Evolutionary conservation across 148 eudicot species (phyloP), one percentile per base, ranked within the genome.

Genomic region (Fagopyrum esculentum): DNA sequence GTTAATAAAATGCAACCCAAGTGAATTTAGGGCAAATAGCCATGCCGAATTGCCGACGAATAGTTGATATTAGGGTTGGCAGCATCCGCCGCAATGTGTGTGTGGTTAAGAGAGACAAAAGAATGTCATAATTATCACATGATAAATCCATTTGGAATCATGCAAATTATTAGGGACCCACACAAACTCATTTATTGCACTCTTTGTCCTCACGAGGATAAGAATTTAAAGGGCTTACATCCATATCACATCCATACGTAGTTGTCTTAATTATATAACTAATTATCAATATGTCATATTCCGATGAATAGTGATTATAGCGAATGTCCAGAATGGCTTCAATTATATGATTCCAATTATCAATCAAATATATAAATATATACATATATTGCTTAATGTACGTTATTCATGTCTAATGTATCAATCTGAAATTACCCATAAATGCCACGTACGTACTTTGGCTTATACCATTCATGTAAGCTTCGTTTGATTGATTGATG

Each of bases 401-500:
- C 63, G 63, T 17, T 35, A 29, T 19, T 57, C 63, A 57, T 52
- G 56, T 3, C 9, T 57, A 17, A 57, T 57, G 5, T 35, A 30
- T 35, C 45, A 35, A 29, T 63, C 35, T 60, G 66, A 60, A 60
- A 60, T 60, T 22, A 22, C 10, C 66, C 40, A 63, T 29, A 63
- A 63, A 11, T 63, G 69, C 69, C 69, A 63, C 69, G 69, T 63
- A 63, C 69, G 69, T 63, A 63, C 40, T 60, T 26, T 22, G 66
- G 40, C 66, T 60, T 60, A 9, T 30, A 56, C 4, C 8, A 17
- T 9, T 11, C 35, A 49, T 63, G 40, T 16, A 63, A 63, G 12
- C 11, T 63, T 29, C 69, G 29, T 3, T 63, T 8, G 11, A 49
- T 49, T 59, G 64, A 63, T 63, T 63, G 69, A 63, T 6, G 29